Base-by-base conservation (phyloP, 2,329 filamentous ascomycete species). In the Dothistroma pini region DNA sequence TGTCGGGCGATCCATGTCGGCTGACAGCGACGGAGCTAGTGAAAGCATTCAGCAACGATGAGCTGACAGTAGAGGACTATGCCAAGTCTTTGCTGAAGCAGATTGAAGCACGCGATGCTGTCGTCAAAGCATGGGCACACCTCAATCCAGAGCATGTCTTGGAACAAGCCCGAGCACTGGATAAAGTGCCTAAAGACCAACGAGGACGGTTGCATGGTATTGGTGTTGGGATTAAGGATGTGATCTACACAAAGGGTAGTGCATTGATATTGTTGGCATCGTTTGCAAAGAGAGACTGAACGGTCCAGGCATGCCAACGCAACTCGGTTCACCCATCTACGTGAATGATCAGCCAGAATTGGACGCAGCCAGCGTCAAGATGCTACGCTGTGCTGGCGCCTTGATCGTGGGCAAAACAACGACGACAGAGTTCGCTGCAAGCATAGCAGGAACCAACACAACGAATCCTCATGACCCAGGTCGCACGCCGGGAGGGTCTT, bases 401-500 rank as follows among this genome's bases (percentile, higher is more conserved):
- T 72, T 87, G 11, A 79, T 88, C n/a, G 74, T 87, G 34, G 80
- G 80, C 25, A 84, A 86, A 68, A 84, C 83, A 0, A 84, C 81
- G 0, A 89, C 86, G 0, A 86, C 87, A 0, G 85, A 89, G 68
- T 88, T 89, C 66, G 84, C 86, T 0, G 81, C 83, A 2, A 84
- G 80, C 0, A 78, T 77, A 0, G 72, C 77, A 14, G 85, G 85
- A 0, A 78, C 77, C 55, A 68, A 69, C 38, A 86, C 85, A 0
- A 70, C 73, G 3, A 90, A 90, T 69, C 85, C 87, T 0, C 82
- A 84, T 62, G 75, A 81, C 61, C 61, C 75, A 0, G 62, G 60
- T 0, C 78, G 80, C 4, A 89, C 87, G 0, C 87, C 87, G 0
- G 87, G 87, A 0, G 87, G 87, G 51, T 89, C 86, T 0, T 89